Evolutionary conservation across 768 basidiomycete genomes (phyloP), one percentile per base, ranked within the genome.

Genomic region (Auricularia heimuer): DNA sequence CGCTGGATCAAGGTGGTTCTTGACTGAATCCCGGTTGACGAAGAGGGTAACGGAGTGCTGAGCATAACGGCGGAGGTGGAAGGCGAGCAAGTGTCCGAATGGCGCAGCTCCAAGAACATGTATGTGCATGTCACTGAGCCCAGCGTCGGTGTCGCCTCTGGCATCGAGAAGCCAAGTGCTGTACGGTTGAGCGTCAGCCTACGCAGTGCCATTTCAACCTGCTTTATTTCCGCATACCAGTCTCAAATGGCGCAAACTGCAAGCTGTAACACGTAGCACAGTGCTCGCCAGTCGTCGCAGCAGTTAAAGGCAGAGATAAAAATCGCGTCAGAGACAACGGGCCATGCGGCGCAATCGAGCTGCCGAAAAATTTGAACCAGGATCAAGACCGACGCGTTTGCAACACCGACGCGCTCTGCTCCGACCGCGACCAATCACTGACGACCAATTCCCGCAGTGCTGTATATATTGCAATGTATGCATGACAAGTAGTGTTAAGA

Each of bases 101-200:
- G 92, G 82, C 61, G 93, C 93, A 51, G 93, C 75, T 69, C 94
- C 93, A 67, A 91, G 80, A 68, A 90, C 71, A 77, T 90, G 87
- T 72, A 89, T 82, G 67, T 82, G 86, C 89, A 92, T 90, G 67
- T 66, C 67, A 61, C 58, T 54, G 60, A 29, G 56, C 56, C 56
- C 36, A 24, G 36, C 34, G 21, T 63, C 54, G 14, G 51, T 10
- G 2, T 62, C 45, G 12, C 62, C 24, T 18, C 58, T 42, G 33
- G 65, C 56, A 60, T 60, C 56, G 56, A 60, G 56, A 33, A 29
- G 56, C 56, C 39, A 18, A 29, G 56, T 60, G 29, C 56, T 60
- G 34, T 29, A 60, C 29, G 24, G 24, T 10, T 29, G 56, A 29
- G 8, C 24, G 24, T 12, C 56, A 60, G 56, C 47, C 11, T 18